phyloP scores from a whole-genome alignment of 164 flowering plant species.

The Tinospora cordifolia region DNA sequence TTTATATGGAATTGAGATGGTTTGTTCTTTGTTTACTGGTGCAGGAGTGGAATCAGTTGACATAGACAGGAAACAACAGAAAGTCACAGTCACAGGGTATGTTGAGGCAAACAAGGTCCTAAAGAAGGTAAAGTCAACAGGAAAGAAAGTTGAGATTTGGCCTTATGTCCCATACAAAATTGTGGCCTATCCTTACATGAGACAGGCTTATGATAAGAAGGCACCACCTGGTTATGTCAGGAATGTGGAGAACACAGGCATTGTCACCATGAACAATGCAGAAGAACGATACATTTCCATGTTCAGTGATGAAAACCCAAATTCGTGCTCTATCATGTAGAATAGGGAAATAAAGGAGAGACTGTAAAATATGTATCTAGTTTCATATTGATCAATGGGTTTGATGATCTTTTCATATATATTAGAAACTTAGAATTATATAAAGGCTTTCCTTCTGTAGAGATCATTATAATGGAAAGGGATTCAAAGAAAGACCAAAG shows the following conservation, averaged over 20 bases:
- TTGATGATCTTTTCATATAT: not conserved
- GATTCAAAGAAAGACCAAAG: too few relatives aligned
- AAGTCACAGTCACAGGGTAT: conserved; percentile 66
- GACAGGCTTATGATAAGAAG: conserved; percentile 75
- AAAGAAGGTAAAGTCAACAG: conserved; percentile 51
- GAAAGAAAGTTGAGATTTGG: conserved; percentile 74
- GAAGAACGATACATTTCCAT: conserved; percentile 52
- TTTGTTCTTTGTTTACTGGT: not conserved
- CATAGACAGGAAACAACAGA: conserved; percentile 66
- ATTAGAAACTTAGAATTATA: too few relatives aligned
- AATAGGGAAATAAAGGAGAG: not conserved
- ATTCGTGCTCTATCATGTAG: conserved; percentile 72
- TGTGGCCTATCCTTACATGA: conserved; percentile 54
- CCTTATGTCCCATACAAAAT: conserved; percentile 73
- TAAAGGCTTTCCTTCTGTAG: conserved; percentile 9
- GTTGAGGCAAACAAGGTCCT: conserved; percentile 62
- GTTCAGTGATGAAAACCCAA: conserved; percentile 85
- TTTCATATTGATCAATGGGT: conserved; percentile 3
- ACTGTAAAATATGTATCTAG: not conserved
- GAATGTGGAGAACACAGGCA: conserved; percentile 26
- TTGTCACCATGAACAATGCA: conserved; percentile 21
- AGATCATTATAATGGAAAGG: not conserved
- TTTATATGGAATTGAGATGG: not conserved
- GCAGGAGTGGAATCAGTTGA: conserved; percentile 70
- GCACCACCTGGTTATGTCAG: conserved; percentile 78